Conservation (phyloP, 805 yeast species). For the Saccharomycopsis fibuligera region DNA sequence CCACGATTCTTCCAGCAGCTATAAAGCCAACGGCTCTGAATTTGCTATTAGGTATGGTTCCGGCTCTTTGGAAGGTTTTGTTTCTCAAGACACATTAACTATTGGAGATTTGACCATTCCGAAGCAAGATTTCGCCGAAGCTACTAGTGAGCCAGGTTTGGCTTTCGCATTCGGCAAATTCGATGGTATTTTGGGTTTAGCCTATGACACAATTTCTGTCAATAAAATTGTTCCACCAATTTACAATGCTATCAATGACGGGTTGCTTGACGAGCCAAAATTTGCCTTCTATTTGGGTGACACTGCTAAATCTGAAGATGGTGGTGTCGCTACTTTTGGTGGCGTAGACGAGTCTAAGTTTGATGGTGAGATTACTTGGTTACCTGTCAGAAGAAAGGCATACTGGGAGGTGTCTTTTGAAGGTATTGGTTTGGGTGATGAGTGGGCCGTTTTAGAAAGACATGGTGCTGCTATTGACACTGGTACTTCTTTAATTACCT, state of each 20-base stretch:
- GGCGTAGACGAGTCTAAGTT: slow-evolving; percentile 77
- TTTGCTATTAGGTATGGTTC: slow-evolving; percentile 88
- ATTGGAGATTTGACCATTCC: slow-evolving; percentile 83
- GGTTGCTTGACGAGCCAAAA: slow-evolving; percentile 74
- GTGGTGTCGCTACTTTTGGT: slow-evolving; percentile 94
- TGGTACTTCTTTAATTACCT: slow-evolving; percentile 92
- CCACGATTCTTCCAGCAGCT: slow-evolving; percentile 74
- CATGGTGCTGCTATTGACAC: slow-evolving; percentile 98
- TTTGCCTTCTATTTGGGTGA: slow-evolving; percentile 92
- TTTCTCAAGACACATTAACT: slow-evolving; percentile 76
- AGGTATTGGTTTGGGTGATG: slow-evolving; percentile 87
- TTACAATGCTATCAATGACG: slow-evolving; percentile 79
- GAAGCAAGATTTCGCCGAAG: slow-evolving; percentile 92
- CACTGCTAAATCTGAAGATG: slow-evolving; percentile 57
- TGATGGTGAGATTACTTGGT: slow-evolving; percentile 83
- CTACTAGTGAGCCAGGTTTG: slow-evolving; percentile 94
- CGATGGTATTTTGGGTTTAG: slow-evolving; percentile 95
- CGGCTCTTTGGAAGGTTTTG: slow-evolving; percentile 87
- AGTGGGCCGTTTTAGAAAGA: slow-evolving; percentile 71
- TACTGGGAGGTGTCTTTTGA: slow-evolving; percentile 98
- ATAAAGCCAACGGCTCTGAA: slow-evolving; percentile 78
- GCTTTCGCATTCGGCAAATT: slow-evolving; percentile 98
- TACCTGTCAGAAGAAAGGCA: slow-evolving; percentile 98
- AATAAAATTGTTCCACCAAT: slow-evolving; percentile 89
- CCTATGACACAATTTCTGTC: slow-evolving; percentile 86